Conservation (phyloP, 345 rosid genomes). For the Boechera retrofracta region DNA sequence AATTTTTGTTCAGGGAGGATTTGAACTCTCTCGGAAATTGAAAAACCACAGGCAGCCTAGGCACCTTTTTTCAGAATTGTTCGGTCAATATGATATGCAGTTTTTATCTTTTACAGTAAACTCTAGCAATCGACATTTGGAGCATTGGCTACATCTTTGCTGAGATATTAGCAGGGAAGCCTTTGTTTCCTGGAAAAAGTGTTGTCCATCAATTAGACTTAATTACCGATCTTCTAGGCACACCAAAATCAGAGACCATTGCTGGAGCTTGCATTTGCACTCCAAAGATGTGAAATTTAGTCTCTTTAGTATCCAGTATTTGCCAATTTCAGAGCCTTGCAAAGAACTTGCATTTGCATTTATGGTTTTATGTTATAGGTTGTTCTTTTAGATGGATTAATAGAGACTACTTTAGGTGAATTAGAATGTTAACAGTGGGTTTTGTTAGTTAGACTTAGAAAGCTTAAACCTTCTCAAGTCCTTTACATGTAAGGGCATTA, state of each 20-base stretch:
- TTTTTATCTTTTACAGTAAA: conserved; percentile 67
- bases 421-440: background rate
- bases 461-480: background rate
- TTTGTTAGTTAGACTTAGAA: background rate
- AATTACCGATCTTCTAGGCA: conserved; percentile 97
- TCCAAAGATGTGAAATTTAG: too few relatives aligned
- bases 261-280: conserved; percentile 51
- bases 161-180: conserved; percentile 94
- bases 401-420: too few relatives aligned
- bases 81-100: conserved; percentile 40
- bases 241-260: conserved; percentile 82
- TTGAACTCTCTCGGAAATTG: conserved; percentile 61
- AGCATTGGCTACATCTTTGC: conserved; percentile 98
- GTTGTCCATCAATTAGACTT: conserved; percentile 93
- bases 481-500: background rate
- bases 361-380: too few relatives aligned
- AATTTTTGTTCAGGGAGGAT: conserved; percentile 91
- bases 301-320: too few relatives aligned
- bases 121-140: conserved; percentile 99
- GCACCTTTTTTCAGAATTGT: conserved; percentile 21
- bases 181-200: conserved; percentile 97
- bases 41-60: conserved; percentile 42
- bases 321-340: too few relatives aligned
- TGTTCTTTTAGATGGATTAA: too few relatives aligned
- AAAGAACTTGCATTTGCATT: too few relatives aligned